Evolutionary conservation across 768 basidiomycete genomes (phyloP).

Genomic region (Termitomyces heimii): DNA sequence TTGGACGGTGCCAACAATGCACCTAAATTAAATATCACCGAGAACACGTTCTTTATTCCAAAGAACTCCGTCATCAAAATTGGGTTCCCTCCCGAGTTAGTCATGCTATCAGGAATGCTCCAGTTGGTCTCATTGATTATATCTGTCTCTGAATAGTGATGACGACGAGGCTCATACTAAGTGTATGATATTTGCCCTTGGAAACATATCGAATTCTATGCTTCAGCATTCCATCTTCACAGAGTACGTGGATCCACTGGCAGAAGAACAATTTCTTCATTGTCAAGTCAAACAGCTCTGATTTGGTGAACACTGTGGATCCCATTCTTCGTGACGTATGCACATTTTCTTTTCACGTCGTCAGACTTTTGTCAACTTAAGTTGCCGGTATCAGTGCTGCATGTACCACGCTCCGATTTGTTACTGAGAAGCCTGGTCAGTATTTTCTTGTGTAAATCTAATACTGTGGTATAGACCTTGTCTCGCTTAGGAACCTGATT

Average conservation of each 20-base stretch:
- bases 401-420: slow-evolving; percentile 39
- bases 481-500: slow-evolving; percentile 18
- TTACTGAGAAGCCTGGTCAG: slow-evolving; percentile 47
- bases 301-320: slow-evolving; percentile 33
- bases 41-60: slow-evolving; percentile 34
- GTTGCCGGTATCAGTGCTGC: slow-evolving; percentile 12
- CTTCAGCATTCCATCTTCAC: slow-evolving; percentile 26
- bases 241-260: slow-evolving; percentile 13
- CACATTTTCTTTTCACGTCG: background rate
- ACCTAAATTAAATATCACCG: slow-evolving; percentile 23
- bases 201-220: background rate
- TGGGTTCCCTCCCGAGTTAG: slow-evolving; percentile 23
- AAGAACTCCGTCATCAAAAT: slow-evolving; percentile 32
- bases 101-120: background rate
- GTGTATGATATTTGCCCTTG: background rate
- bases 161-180: slow-evolving; percentile 24
- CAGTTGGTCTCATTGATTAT: background rate
- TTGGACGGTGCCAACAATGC: slow-evolving; percentile 24
- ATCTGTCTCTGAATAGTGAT: slow-evolving; percentile 7
- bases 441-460: background rate
- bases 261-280: slow-evolving; percentile 31
- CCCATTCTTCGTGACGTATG: slow-evolving; percentile 33
- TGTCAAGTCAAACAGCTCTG: slow-evolving; percentile 28
- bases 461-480: background rate
- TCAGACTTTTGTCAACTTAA: slow-evolving; percentile 1